Base-by-base conservation (phyloP, 1,139 yeast species). In the Debaryomyces psychrophilus region DNA sequence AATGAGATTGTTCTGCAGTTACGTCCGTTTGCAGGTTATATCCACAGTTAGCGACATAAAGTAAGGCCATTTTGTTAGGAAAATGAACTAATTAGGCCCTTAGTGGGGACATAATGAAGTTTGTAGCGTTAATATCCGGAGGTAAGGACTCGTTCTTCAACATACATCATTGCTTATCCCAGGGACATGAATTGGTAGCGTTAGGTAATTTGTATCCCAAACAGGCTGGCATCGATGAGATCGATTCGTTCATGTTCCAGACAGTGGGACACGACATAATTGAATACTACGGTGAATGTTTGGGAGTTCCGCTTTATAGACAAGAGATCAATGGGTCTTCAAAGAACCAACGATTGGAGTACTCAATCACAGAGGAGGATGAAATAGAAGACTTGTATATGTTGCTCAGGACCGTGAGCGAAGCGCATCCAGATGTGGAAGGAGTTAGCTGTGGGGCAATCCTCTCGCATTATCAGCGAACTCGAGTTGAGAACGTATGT, bases 361-460 rank as follows among this genome's bases (percentile, higher is more conserved):
- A 93, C 59, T 64, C 69, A 8, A 65, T 67, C 18, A 86, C 95
- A 0, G 64, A 66, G 23, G 71, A 83, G 42, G 97, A 90, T 61
- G 99, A 93, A 62, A 88, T 95, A 31, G 97, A 90, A 60, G 97
- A 90, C 61, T 67, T 92, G 51, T 81, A 67, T 54, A 56, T 58
- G 31, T 67, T 92, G 25, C 66, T 92, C 27, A 48, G 58, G 5
- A 57, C 55, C 0, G 83, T 89, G 7, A 63, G 72, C 49, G 43
- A 54, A 2, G 53, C 66, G 1, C 88, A 86, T 55, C 96, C 96
- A 0, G 95, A 86, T 28, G 57, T 90, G 14, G 77, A 86, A 55
- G 99, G 84, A 1, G 96, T 93, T 4, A 87, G 96, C 49, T 96
- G 95, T 35, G 99, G 99, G 3, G 99, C 99, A 1, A 93, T 93